Percentiles rank a stretch among this genome's conserved stretches.
Conservation (phyloP, 371 early-diverging fungal genomes). For the Mucor circinelloides region DNA sequence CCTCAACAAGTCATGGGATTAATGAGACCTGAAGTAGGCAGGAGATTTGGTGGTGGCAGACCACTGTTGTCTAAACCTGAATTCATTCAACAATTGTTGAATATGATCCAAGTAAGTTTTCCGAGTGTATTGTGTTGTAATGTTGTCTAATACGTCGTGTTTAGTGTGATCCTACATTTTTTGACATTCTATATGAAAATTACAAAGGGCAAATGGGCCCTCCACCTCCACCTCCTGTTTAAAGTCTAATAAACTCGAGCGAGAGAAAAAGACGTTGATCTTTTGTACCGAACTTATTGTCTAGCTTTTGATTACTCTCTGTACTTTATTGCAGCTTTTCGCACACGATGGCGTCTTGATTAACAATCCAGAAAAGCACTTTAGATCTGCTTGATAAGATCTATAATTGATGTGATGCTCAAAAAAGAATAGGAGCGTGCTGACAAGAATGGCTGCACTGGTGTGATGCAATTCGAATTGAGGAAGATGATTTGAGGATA, state of each 20-base stretch:
- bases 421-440: no score
- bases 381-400: no score
- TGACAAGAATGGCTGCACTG: no score
- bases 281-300: not conserved
- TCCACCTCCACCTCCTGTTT: constrained; percentile 3
- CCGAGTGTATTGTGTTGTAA: not conserved
- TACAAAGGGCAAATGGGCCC: constrained; percentile 22
- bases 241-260: not conserved
- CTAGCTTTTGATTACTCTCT: no score
- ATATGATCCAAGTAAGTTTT: constrained; percentile 43
- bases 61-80: constrained; percentile 47
- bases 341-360: no score
- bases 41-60: constrained; percentile 24
- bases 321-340: no score
- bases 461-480: no score
- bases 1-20: constrained; percentile 31
- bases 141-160: not conserved
- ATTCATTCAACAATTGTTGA: constrained; percentile 52
- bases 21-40: constrained; percentile 29
- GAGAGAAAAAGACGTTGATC: not conserved
- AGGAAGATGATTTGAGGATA: no score
- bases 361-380: no score
- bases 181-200: constrained; percentile 37
- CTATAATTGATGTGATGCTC: no score
- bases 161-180: constrained; percentile 37